Evolutionary conservation across 2,329 filamentous ascomycete genomes (phyloP).

Genomic region (Scedosporium dehoogii): DNA sequence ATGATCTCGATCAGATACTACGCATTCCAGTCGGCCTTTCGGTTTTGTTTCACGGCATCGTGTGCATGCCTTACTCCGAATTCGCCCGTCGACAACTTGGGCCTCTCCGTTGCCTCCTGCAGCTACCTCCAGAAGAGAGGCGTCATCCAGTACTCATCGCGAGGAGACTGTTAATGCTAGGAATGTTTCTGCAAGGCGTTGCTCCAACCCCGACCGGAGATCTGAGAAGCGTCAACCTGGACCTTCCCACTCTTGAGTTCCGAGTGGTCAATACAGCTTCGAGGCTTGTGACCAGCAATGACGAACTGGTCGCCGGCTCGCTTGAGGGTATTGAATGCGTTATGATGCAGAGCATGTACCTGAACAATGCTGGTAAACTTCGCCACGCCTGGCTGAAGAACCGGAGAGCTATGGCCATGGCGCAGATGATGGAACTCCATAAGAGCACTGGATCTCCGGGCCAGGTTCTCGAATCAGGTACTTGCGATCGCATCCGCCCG

Average conservation of each 20-base stretch:
- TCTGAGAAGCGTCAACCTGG: neutral
- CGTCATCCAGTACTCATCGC: neutral
- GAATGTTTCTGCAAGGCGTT: neutral
- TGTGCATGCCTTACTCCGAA: neutral
- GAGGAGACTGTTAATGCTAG: neutral
- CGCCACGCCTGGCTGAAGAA: constrained; percentile 29
- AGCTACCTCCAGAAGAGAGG: neutral
- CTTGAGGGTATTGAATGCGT: constrained; percentile 40
- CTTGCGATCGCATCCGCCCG: neutral
- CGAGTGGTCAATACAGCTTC: neutral
- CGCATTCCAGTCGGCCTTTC: neutral
- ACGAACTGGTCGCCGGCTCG: constrained; percentile 33
- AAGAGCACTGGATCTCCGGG: neutral
- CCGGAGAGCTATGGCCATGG: constrained; percentile 33
- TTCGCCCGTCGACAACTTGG: neutral
- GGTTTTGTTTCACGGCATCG: neutral
- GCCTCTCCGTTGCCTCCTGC: neutral
- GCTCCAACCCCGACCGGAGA: neutral
- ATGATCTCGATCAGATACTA: neutral
- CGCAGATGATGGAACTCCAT: constrained; percentile 17
- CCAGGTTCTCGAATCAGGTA: neutral
- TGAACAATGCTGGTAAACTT: constrained; percentile 35
- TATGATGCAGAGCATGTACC: constrained; percentile 35
- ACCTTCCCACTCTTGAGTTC: neutral
- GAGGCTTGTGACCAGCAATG: constrained; percentile 9